These are phyloP conservation scores for Drechslerella dactyloides DNA, from an alignment of 2,329 filamentous ascomycete species.

Conservation along the genomic window DNA sequence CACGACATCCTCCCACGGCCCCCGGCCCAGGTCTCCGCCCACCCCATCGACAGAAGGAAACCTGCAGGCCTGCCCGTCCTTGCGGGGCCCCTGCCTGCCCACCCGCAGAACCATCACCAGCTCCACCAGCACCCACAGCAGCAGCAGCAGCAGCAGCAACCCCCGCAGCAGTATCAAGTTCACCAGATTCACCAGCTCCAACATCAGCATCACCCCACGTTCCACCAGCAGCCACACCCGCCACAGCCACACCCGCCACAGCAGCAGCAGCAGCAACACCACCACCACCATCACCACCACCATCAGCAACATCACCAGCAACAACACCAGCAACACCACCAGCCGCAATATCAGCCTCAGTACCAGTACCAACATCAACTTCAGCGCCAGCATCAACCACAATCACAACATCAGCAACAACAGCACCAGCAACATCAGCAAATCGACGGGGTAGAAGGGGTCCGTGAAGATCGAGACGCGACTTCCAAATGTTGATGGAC, in stretches of 20 bases:
- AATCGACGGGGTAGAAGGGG: slow-evolving; percentile 19
- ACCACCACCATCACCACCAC: background rate
- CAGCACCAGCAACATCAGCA: slow-evolving; percentile 11
- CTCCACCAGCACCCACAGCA: slow-evolving; percentile 8
- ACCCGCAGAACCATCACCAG: slow-evolving; percentile 7
- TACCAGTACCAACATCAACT: background rate
- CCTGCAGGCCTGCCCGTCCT: slow-evolving; percentile 5
- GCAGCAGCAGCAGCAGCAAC: slow-evolving; percentile 1
- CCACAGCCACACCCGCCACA: background rate
- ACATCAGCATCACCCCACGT: too few relatives aligned
- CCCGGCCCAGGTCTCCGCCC: background rate
- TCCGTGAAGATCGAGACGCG: background rate
- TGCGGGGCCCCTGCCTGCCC: background rate
- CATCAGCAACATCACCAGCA: background rate
- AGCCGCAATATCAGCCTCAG: background rate
- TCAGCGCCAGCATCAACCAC: background rate
- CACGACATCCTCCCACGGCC: slow-evolving; percentile 15
- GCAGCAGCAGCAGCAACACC: background rate
- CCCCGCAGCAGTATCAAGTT: slow-evolving; percentile 3
- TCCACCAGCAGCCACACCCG: too few relatives aligned
- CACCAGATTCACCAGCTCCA: background rate
- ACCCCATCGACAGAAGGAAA: slow-evolving; percentile 16
- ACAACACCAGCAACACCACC: background rate
- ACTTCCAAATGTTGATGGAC: background rate
- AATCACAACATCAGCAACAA: background rate